Evolutionary conservation across 441 rosid species (phyloP), one percentile per base, ranked within the genome.

Genomic region (Daphne laureola): DNA sequence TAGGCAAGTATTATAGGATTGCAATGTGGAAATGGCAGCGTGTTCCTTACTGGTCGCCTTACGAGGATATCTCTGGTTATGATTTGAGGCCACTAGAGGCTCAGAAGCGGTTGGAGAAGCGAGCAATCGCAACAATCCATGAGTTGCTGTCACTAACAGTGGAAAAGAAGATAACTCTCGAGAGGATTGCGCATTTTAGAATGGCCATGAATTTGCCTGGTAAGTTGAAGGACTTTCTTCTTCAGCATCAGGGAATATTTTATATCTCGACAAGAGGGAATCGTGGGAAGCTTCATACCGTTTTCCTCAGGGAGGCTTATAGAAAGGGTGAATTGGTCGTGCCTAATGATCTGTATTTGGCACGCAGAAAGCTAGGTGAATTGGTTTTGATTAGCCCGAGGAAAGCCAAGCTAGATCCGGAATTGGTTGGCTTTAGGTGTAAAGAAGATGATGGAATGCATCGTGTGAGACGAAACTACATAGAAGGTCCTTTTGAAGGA

Each of bases 11-110:
- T 55, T 91, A 80, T 45, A 66, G 86, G 47, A 82, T 88, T 36
- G 98, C 96, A 0, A 86, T 91, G 17, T 91, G 98, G 96, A 88
- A 88, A 68, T 88, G 96, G 98, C 98, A 86, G 57, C 69, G 98
- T 51, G 54, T 77, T 53, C 96, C 98, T 52, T 91, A 88, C 62
- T 88, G 96, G 96, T 91, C 95, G 0, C 96, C 98, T 0, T 88
- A 88, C 44, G 96, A 91, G 76, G 89, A 87, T 55, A 73, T 93
- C 23, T 81, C 86, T 0, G 87, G 90, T 8, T 93, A 93, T 67
- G 95, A 88, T 64, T 54, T 82, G 77, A 78, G 98, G 75, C 84
- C 98, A 0, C 48, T 88, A 21, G 95, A 91, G 76, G 94, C 96
- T 2, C 94, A 86, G 66, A 88, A 88, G 73, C 72, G 96, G 57